A percentile compares a stretch with the other conserved stretches of the same genome.
phyloP scores from a whole-genome alignment of 2,329 filamentous ascomycete species.

The Colletotrichum falcatum region DNA sequence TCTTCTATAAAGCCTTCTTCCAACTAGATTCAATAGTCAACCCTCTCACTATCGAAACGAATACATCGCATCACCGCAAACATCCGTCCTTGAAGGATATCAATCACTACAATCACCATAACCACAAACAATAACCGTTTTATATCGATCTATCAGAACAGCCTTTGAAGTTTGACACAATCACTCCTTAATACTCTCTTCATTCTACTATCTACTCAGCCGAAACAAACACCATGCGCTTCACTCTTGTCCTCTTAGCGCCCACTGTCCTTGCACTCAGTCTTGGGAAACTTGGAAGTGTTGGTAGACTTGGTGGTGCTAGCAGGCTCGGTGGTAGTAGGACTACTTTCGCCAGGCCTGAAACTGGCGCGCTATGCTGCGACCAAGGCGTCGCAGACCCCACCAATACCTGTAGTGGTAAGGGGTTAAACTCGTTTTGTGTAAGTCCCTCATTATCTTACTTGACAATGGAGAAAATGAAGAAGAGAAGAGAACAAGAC shows the following conservation, averaged over 20 bases:
- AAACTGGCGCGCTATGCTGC: not conserved
- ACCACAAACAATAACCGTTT: not conserved
- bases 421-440: not conserved
- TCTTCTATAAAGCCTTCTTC: not conserved
- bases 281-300: rapidly evolving
- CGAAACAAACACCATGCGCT: not conserved
- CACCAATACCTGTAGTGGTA: not conserved
- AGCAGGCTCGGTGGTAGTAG: no score
- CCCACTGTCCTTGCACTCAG: not conserved
- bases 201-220: not conserved
- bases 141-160: no score
- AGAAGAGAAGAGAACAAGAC: not conserved
- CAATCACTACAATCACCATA: no score
- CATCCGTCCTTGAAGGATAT: not conserved
- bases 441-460: not conserved
- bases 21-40: not conserved
- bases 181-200: not conserved
- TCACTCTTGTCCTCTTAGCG: not conserved
- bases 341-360: not conserved
- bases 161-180: not conserved
- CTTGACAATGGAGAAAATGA: no score
- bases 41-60: rapidly evolving
- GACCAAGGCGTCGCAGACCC: not conserved
- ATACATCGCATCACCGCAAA: not conserved
- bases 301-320: no score